These are phyloP conservation scores for Penicillium dipodomyicola DNA, from an alignment of 495 filamentous ascomycete genomes.

Conservation along the genomic window DNA sequence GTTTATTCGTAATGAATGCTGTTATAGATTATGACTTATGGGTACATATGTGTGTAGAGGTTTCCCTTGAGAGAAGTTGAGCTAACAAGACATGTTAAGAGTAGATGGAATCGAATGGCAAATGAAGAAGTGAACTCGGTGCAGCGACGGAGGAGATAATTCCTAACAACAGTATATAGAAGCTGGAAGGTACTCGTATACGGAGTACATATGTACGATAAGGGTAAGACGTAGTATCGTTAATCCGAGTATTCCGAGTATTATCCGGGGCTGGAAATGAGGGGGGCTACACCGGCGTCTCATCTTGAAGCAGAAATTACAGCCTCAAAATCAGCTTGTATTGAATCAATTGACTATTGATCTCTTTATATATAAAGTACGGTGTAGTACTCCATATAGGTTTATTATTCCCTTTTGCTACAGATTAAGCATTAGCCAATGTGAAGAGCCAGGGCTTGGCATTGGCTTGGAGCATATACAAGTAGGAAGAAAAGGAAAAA, in stretches of 20 bases:
- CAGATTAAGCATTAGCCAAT: constrained; percentile 10
- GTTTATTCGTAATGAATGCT: background rate
- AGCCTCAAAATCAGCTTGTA: background rate
- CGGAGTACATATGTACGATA: background rate
- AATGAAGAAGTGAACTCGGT: background rate
- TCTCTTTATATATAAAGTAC: background rate
- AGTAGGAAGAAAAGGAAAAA: background rate
- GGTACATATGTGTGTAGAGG: background rate
- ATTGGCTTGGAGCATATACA: background rate
- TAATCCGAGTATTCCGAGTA: constrained; percentile 7
- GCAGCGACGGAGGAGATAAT: background rate
- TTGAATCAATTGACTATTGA: background rate
- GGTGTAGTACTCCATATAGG: background rate
- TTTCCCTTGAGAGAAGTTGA: background rate
- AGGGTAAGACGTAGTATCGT: background rate
- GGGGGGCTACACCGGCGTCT: constrained; percentile 18
- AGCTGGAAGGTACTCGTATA: too few species aligned
- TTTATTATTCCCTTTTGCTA: background rate
- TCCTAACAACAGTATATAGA: background rate
- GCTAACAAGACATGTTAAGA: background rate
- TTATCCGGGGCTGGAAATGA: constrained; percentile 15
- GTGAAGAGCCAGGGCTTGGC: background rate
- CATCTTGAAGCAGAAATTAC: constrained; percentile 12
- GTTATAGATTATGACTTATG: background rate
- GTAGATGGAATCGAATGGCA: background rate